Evolutionary conservation across 2,329 filamentous ascomycete species (phyloP), one percentile per base, ranked within the genome.

Genomic region (Clarireedia paspali): DNA sequence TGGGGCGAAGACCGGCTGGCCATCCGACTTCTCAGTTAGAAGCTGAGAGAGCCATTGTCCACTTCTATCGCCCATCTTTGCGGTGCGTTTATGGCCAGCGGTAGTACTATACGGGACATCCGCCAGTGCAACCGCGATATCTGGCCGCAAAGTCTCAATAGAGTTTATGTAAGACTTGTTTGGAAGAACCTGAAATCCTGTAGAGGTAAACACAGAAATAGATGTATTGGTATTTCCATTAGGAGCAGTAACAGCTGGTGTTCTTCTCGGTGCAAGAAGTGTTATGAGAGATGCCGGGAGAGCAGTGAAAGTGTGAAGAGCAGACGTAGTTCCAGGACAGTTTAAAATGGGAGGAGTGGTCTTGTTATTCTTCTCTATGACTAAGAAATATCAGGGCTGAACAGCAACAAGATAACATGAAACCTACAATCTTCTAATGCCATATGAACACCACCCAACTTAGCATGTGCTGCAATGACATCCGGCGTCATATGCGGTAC

Each of bases 401-500:
- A 48, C 15, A 17, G 34, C n/a, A 52, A 62, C n/a, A 52, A 62
- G 38, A 6, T 39, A n/a, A 27, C 72, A 30, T n/a, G 38, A 39
- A 42, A 55, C 88, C 72, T 78, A 96, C 94, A 97, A 71, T 99
- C 94, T 76, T 99, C 94, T 27, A 97, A 74, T 0, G 87, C 89
- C 66, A 94, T 76, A 68, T 95, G 95, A 3, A 89, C 77, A 26
- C 87, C 88, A 27, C 76, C 75, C 57, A 95, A 76, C 5, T 79
- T 70, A 1, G 85, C 84, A 65, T 87, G 77, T 55, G 82, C 84
- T 42, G 73, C 70, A 62, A 94, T 76, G 59, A 87, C 87, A 74
- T 99, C 94, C 40, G 91, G 91, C 3, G 91, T 88, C 61, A 99
- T 73, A 73, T 99, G 94, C 51, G 94, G 91, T 38, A 97, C 76